Base-by-base conservation (phyloP, 805 yeast genomes). In the Trichomonascus vanleenenianus region DNA sequence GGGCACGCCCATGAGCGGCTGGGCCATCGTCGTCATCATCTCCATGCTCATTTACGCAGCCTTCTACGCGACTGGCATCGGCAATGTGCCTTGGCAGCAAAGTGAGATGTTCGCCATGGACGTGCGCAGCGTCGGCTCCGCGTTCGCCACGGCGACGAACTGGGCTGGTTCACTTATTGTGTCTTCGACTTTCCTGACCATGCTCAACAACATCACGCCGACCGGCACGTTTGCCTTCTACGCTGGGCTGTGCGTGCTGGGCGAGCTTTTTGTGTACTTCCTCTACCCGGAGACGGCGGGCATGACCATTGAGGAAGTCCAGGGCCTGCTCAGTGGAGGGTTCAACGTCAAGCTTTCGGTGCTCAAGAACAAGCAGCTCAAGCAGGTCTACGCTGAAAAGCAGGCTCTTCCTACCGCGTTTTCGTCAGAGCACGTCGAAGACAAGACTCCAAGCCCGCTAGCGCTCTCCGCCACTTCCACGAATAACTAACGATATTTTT, bases 81-180 rank as follows among this genome's bases (percentile, higher is more conserved):
- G 98, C 67, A 89, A 91, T 64, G 93, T 87, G 45, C 97, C 97
- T 46, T 91, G 98, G 98, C 96, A 91, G 62, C 97, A 93, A 61
- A 83, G 91, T 47, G 98, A 91, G 66, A 70, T 91, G 59, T 88
- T 93, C 69, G 93, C 97, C 31, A 95, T 89, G 72, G 77, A 80
- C 50, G 96, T 91, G 30, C 79, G 98, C 63, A 95, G 96, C 48
- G 74, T 87, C 40, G 97, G 97, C 50, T 81, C 88, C 8, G 85
- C 95, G 48, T 82, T 78, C 58, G 88, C 96, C 1, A 86, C 97
- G 10, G 91, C 93, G 12, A 81, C 89, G 38, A 91, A 91, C 69
- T 91, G 98, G 98, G 78, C 87, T 4, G 97, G 97, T 43, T 87
- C 96, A 19, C 70, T 91, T 56, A 83, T 85, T 36, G 86, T 93